Evolutionary conservation across 345 rosid genomes (phyloP), one percentile per base, ranked within the genome.

Genomic region (Citrus reticulata): DNA sequence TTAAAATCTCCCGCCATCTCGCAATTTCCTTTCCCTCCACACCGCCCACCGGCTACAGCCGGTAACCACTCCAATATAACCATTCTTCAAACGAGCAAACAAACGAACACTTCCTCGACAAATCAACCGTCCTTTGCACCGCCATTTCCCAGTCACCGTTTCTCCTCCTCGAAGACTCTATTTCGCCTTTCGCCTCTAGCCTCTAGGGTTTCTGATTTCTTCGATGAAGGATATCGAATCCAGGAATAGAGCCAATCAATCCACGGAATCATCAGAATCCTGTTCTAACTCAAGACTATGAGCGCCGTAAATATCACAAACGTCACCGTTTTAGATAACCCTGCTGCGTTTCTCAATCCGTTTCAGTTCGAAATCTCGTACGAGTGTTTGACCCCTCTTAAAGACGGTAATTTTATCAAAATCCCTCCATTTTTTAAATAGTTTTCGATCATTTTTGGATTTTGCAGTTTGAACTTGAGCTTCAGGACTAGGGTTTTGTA

Each of bases 331-430:
- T 74, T 96, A 83, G 98, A 96, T 54, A 96, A 96, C 64, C 98
- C 98, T 7, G 97, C 99, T 32, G 89, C 94, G 8, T 96, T 96
- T 79, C 81, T 87, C 73, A 86, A 90, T 77, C 97, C 99, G 0
- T 92, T 96, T 82, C 98, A 94, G 90, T 96, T 96, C 84, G 99
- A 96, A 88, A 94, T 96, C 79, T 94, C 99, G 20, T 96, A 96
- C 79, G 99, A 96, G 90, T 93, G 99, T 77, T 86, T 96, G 85
- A 89, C 93, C 68, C 91, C 98, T 80, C 98, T 96, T 76, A 90
- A 96, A 85, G 97, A 96, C 81, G 99, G 99, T 96, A 90, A 67
- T 7, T 68, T 55, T 51, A 27, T 17, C 66, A 10, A 67, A 55
- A 5, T 17, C 13, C 20, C 19, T 0, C n/a, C 16, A 11, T 46